Conservation (phyloP, 2,329 filamentous ascomycete species). For the Tolypocladium inflatum region DNA sequence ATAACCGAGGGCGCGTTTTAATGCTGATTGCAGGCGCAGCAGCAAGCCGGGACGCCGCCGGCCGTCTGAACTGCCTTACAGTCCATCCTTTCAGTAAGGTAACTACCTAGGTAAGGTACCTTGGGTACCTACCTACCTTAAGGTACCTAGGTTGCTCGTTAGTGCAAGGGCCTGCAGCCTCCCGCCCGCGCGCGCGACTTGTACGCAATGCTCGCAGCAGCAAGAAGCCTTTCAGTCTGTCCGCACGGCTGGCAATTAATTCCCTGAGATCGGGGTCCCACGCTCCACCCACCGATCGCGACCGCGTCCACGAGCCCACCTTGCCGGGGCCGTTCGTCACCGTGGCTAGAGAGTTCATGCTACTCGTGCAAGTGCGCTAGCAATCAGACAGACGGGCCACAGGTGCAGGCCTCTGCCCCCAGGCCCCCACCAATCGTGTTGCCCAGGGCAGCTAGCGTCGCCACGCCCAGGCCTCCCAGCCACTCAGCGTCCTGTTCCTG, state of each 20-base stretch:
- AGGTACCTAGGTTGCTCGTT: no score
- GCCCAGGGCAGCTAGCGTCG: not conserved
- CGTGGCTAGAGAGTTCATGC: not conserved
- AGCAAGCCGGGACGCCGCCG: not conserved
- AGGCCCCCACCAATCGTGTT: not conserved
- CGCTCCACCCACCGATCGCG: not conserved
- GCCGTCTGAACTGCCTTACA: no score
- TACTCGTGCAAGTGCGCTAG: no score
- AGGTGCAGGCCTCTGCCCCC: not conserved
- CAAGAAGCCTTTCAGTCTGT: no score
- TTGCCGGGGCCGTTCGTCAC: not conserved
- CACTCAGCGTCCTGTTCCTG: slow-evolving; percentile 12
- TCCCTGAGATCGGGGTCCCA: not conserved
- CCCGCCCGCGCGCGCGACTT: not conserved
- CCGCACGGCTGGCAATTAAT: no score
- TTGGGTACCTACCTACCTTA: no score
- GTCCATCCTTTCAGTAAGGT: no score
- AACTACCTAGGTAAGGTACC: no score
- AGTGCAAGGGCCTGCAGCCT: not conserved
- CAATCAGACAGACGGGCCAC: no score
- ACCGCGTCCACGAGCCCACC: not conserved
- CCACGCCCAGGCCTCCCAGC: slow-evolving; percentile 2
- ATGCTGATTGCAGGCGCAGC: not conserved
- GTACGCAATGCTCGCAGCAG: no score
- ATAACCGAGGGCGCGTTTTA: not conserved